These are phyloP conservation scores for Plasmodiophora brassicae DNA, from an alignment of 208 protist genomes.

Conservation along the genomic window DNA sequence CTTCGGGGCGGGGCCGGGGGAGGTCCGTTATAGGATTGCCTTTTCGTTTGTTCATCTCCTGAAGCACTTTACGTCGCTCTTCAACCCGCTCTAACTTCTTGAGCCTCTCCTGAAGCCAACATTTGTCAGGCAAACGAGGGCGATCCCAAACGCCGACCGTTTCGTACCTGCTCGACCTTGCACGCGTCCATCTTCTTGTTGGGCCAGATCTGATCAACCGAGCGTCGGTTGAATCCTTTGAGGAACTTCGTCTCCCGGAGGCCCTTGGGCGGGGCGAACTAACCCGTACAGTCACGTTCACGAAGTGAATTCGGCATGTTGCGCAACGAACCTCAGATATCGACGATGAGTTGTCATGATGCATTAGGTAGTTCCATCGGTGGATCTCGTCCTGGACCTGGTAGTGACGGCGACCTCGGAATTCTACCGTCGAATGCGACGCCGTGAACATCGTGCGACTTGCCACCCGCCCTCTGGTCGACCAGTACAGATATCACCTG, in stretches of 20 bases:
- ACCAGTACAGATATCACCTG: too few relatives aligned
- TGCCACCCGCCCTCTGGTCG: too few relatives aligned
- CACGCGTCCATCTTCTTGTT: slow-evolving; percentile 13
- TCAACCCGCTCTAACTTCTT: not conserved
- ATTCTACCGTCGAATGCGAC: slow-evolving; percentile 8
- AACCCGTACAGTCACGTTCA: not conserved
- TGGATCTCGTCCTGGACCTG: not conserved
- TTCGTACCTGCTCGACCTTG: slow-evolving; percentile 6
- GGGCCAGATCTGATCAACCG: not conserved
- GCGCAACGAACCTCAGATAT: not conserved
- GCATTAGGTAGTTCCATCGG: slow-evolving; percentile 19
- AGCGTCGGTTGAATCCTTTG: slow-evolving; percentile 1
- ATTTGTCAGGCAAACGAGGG: not conserved
- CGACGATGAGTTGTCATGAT: not conserved
- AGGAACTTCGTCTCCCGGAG: not conserved
- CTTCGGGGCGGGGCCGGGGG: not conserved
- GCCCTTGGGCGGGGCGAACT: not conserved
- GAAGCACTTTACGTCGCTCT: not conserved
- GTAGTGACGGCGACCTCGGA: not conserved
- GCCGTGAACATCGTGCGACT: not conserved
- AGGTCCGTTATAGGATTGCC: not conserved
- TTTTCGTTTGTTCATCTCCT: not conserved
- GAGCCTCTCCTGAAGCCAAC: not conserved
- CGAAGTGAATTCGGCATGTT: not conserved
- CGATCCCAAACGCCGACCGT: not conserved